phyloP scores from a whole-genome alignment of 2,329 filamentous ascomycete genomes.

The Colletotrichum agaves region DNA sequence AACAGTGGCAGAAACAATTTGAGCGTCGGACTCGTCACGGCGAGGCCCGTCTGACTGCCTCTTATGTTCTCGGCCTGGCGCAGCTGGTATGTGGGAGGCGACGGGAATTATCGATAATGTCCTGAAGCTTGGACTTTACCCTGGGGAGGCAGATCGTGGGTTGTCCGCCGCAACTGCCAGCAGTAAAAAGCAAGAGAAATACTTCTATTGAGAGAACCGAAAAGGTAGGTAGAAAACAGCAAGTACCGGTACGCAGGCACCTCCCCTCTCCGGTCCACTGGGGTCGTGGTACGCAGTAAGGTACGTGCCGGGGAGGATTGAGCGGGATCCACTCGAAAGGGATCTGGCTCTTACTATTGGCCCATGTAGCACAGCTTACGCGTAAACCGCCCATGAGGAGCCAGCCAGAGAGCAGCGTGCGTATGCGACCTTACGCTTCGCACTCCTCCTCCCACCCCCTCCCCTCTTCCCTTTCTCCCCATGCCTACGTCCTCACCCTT shows the following conservation, averaged over 20 bases:
- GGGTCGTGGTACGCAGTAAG: conserved; percentile 36
- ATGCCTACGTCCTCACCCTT: conserved; percentile 18
- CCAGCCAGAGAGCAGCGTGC: conserved; percentile 34
- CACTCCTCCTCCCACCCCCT: conserved; percentile 19
- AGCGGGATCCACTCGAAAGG: conserved; percentile 25
- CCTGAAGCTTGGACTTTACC: no score
- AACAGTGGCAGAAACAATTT: background rate
- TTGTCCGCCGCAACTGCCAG: background rate
- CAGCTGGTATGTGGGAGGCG: conserved; percentile 26
- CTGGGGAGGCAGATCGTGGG: background rate
- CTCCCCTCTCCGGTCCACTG: background rate
- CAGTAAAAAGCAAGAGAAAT: no score
- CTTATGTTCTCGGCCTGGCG: conserved; percentile 28
- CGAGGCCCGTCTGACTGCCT: conserved; percentile 14
- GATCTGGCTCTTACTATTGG: conserved; percentile 40
- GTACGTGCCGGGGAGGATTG: conserved; percentile 36
- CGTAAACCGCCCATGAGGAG: conserved; percentile 43
- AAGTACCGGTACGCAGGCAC: background rate
- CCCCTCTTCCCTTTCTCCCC: conserved; percentile 13
- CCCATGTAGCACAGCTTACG: conserved; percentile 44
- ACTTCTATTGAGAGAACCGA: no score
- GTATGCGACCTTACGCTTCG: conserved; percentile 29
- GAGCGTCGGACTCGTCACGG: conserved; percentile 20
- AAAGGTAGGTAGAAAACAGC: background rate
- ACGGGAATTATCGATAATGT: conserved; percentile 24